Evolutionary conservation across 2,329 filamentous ascomycete genomes (phyloP).

Genomic region (Trichoderma asperellum): DNA sequence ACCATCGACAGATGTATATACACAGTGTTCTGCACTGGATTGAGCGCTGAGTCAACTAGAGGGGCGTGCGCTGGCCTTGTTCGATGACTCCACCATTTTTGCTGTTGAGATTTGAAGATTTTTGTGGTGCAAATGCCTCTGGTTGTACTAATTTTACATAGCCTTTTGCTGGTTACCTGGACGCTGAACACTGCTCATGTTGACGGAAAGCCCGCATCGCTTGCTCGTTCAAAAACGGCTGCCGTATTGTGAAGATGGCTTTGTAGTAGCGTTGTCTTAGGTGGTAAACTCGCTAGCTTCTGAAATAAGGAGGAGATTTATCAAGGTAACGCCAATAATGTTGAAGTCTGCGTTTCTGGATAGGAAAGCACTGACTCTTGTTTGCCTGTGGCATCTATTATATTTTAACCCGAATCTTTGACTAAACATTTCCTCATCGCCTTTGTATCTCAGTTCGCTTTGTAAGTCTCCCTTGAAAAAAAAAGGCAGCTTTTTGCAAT

Average conservation of each 20-base stretch:
- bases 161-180: background rate
- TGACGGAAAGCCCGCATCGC: background rate
- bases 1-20: slow-evolving; percentile 6
- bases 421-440: background rate
- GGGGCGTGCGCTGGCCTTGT: background rate
- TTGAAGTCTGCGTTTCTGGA: background rate
- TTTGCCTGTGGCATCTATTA: background rate
- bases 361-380: background rate
- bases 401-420: background rate
- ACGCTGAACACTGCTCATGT: slow-evolving; percentile 1
- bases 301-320: background rate
- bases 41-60: background rate
- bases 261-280: background rate
- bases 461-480: no score
- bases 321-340: background rate
- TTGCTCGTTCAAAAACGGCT: background rate
- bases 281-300: background rate
- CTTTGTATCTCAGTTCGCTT: background rate
- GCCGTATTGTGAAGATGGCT: background rate
- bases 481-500: no score
- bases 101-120: background rate
- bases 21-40: background rate
- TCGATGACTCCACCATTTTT: background rate
- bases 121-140: background rate
- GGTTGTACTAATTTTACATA: background rate